phyloP scores from a whole-genome alignment of 2,329 filamentous ascomycete genomes.

The Thelonectria blattea region DNA sequence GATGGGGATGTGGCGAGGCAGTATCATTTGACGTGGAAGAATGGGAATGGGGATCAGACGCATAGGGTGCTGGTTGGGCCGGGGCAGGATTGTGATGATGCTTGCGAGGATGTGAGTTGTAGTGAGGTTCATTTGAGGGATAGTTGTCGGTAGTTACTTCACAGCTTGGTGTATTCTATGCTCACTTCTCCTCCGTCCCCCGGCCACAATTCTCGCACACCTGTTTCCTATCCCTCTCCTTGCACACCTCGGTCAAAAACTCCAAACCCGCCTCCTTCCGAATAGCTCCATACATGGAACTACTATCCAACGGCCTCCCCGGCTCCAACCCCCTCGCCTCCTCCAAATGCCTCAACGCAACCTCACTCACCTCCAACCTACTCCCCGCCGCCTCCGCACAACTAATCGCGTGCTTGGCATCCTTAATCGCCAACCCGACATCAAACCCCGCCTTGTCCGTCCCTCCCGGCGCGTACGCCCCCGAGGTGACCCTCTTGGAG shows the following conservation, averaged over 20 bases:
- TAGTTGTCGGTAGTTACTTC: not conserved
- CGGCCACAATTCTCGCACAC: not conserved
- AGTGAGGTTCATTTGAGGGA: conserved; percentile 2
- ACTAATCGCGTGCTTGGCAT: conserved; percentile 15
- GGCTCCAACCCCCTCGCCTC: conserved; percentile 7
- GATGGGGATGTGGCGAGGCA: not conserved
- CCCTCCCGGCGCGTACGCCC: conserved; percentile 33
- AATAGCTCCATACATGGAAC: conserved; percentile 14
- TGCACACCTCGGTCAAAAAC: conserved; percentile 12
- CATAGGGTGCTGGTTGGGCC: conserved; percentile 4
- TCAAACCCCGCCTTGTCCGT: conserved; percentile 10
- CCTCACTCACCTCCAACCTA: conserved; percentile 8
- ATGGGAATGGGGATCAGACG: conserved; percentile 7
- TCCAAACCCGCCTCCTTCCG: conserved; percentile 12
- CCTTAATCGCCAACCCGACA: conserved; percentile 16
- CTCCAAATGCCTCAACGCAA: conserved; percentile 12
- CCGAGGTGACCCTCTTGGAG: conserved; percentile 39
- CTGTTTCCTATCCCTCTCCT: conserved; percentile 4
- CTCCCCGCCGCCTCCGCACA: conserved; percentile 7
- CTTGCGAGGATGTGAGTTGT: not conserved
- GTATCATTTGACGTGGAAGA: conserved; percentile 6
- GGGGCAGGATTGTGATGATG: conserved; percentile 1
- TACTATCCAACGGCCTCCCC: conserved; percentile 14
- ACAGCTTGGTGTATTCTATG: not conserved
- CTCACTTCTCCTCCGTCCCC: not conserved